Base-by-base conservation (phyloP, 768 basidiomycete genomes). In the Panaeolus papilionaceus region DNA sequence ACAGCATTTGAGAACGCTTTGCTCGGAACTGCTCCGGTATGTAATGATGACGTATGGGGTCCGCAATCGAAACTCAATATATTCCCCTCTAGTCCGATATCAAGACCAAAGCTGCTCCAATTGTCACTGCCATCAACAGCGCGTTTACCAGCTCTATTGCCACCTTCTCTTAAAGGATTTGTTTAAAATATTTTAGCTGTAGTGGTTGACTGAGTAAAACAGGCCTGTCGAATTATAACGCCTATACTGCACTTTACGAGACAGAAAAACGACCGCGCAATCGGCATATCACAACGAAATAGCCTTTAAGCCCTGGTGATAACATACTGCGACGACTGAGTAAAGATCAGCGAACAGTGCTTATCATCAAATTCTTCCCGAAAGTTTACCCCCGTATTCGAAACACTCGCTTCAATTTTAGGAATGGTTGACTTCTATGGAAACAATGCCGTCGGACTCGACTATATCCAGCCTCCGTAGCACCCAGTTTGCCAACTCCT, bases 121-220 rank as follows among this genome's bases (percentile, higher is more conserved):
- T 79, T 38, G 72, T 69, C 33, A 54, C 67, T 42, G 54, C 63
- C 14, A 66, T 79, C 44, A 69, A 73, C 51, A 69, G 70, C 39
- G 77, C 75, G n/a, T 76, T 77, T 37, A 71, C 69, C 5, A 70
- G 63, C 40, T 76, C 76, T 4, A 73, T 77, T 64, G 74, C 76
- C 40, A 75, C 76, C 0, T 79, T 76, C 47, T 65, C 74, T 23
- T 72, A 66, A 23, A 49, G 18, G 11, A 18, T 14, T 18, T 1
- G 16, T 16, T 16, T 16, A 1, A 33, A 33, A 33, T 33, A 33
- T 33, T 33, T 5, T 33, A 33, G 33, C 33, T 2, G 2, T 33
- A 2, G 2, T 33, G 2, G 33, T 1, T 33, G 33, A 1, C 33
- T 33, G 1, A 33, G 3, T 33, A 33, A 33, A 33, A 33, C 2